Percentiles rank a stretch among this genome's conserved stretches.
These are phyloP conservation scores for Coriolopsis trogii DNA, from an alignment of 1,284 basidiomycete species.

Conservation along the genomic window DNA sequence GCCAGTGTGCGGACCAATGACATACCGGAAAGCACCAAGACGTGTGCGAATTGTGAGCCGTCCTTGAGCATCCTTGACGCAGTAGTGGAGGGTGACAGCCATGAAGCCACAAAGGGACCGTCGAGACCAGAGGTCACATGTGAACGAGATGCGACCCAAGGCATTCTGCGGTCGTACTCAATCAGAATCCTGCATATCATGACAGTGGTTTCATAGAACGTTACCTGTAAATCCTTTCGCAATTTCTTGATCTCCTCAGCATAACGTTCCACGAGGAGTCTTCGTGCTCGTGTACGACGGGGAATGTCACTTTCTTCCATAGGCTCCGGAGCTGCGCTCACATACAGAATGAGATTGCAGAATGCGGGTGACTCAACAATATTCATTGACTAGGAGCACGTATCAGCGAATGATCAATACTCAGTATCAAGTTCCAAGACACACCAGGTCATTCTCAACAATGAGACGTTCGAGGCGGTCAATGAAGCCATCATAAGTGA, in stretches of 20 bases:
- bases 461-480: not conserved
- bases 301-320: not conserved
- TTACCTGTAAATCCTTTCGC: not conserved
- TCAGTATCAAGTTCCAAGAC: no score
- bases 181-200: not conserved
- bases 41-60: slow-evolving; percentile 10
- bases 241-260: not conserved
- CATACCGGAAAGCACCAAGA: slow-evolving; percentile 20
- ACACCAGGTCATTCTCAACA: not conserved
- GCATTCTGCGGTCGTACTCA: not conserved
- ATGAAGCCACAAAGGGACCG: not conserved
- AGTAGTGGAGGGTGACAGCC: not conserved
- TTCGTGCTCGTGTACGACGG: not conserved
- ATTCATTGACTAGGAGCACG: not conserved
- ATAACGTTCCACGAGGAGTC: not conserved
- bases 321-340: not conserved
- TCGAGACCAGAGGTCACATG: not conserved
- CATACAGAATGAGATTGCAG: not conserved
- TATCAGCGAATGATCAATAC: no score
- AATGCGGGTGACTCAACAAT: not conserved
- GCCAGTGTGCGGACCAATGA: slow-evolving; percentile 20
- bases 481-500: not conserved
- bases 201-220: not conserved
- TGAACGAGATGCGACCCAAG: not conserved
- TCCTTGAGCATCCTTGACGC: not conserved